These are phyloP conservation scores for Fusarium odoratissimum DNA, from an alignment of 2,329 filamentous ascomycete species.

Conservation along the genomic window DNA sequence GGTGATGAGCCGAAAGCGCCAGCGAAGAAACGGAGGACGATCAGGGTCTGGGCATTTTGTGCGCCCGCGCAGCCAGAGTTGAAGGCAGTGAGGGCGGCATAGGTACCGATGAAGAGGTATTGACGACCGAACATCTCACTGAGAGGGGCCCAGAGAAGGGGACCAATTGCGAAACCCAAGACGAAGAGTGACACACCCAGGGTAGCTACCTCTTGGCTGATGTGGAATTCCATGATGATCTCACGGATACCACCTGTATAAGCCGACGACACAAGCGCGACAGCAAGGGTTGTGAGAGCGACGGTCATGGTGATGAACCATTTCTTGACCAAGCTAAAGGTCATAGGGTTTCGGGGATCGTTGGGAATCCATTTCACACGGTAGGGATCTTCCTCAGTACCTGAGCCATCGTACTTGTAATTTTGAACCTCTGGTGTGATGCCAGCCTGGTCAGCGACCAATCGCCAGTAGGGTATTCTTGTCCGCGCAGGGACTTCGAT, in stretches of 20 bases:
- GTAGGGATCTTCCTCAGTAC: slow-evolving; percentile 35
- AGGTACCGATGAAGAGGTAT: slow-evolving; percentile 63
- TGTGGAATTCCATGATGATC: slow-evolving; percentile 31
- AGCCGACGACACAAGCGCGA: slow-evolving; percentile 34
- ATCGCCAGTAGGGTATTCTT: slow-evolving; percentile 35
- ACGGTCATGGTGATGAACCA: slow-evolving; percentile 40
- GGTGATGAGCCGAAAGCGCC: slow-evolving; percentile 82
- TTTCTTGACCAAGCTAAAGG: slow-evolving; percentile 26
- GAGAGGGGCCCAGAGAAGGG: slow-evolving; percentile 79
- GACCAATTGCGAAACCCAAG: slow-evolving; percentile 66
- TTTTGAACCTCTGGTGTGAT: slow-evolving; percentile 33
- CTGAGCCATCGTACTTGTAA: slow-evolving; percentile 35
- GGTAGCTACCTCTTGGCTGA: slow-evolving; percentile 36
- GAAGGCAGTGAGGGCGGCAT: slow-evolving; percentile 79
- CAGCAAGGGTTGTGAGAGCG: slow-evolving; percentile 29
- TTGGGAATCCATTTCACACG: slow-evolving; percentile 38
- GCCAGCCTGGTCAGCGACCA: slow-evolving; percentile 33
- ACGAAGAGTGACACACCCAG: slow-evolving; percentile 38
- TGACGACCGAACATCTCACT: slow-evolving; percentile 78
- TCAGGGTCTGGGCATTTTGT: slow-evolving; percentile 76
- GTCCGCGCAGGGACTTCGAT: slow-evolving; percentile 31
- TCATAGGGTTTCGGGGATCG: slow-evolving; percentile 35
- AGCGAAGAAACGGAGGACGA: slow-evolving; percentile 78
- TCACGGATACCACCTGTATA: slow-evolving; percentile 33
- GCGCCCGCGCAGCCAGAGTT: slow-evolving; percentile 80